Base-by-base conservation (phyloP, 108 stramenopile species). In the Conticribra guillardii region DNA sequence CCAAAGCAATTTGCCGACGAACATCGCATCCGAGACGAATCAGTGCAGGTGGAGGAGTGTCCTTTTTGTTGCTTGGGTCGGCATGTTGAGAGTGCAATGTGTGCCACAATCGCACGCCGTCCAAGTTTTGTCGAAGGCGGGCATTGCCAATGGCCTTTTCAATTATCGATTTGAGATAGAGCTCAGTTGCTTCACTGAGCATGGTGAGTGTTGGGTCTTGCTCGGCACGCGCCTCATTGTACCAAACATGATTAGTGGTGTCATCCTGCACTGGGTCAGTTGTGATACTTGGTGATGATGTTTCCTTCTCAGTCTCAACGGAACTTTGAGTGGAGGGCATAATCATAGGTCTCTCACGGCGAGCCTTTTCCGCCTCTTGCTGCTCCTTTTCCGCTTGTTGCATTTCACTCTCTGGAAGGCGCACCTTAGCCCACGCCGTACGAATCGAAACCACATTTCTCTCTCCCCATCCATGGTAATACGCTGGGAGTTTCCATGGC, bases 91-190 rank as follows among this genome's bases (percentile, higher is more conserved):
- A 46, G 29, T 84, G 71, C 71, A 90, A 87, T 27, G 83, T 75
- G 65, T 94, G 87, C 88, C 87, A 91, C 33, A 94, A 69, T 22
- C 92, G 85, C 30, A 94, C 87, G 14, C 89, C 92, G 53, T 94
- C 89, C 22, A 94, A 48, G 58, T 94, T 94, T 46, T 87, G 84
- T 16, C 92, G 88, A 28, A 89, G 88, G 2, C 88, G 88, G 15
- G 92, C 85, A 62, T 86, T 81, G 3, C 73, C 59, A 21, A 91
- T 49, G 1, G 92, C 88, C 63, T 82, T 80, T 71, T 91, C 85
- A 48, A 94, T 71, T 30, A 87, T 62, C 4, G 67, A 55, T 67
- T 82, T 89, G 34, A 94, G 69, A 60, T 85, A 94, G 18, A 77
- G 71, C 53, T 94, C 83, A 2, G 79, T 76, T 22, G 82, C 89